These are phyloP conservation scores for Calonectria montana DNA, from an alignment of 2,329 filamentous ascomycete species.

Conservation along the genomic window DNA sequence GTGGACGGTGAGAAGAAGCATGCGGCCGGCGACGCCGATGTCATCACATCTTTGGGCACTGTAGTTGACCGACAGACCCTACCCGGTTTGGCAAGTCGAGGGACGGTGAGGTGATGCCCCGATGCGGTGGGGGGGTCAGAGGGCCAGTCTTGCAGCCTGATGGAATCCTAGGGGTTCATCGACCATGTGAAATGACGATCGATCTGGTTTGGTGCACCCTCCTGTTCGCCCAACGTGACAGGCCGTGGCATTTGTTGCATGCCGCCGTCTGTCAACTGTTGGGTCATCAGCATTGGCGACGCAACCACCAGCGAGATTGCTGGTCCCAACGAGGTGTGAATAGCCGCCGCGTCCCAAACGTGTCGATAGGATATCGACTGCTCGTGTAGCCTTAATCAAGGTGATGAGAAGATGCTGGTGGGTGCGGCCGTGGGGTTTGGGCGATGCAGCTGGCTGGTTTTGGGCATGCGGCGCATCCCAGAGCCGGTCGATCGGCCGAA, in stretches of 20 bases:
- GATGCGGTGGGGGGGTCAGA: slow-evolving; percentile 1
- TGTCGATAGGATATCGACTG: background rate
- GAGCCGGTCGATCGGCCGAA: slow-evolving; percentile 25
- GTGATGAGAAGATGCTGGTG: slow-evolving; percentile 3
- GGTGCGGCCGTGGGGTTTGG: slow-evolving; percentile 2
- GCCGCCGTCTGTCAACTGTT: slow-evolving; percentile 6
- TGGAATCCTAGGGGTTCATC: slow-evolving; percentile 14
- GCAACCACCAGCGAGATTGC: background rate
- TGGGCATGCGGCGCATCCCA: slow-evolving; percentile 6
- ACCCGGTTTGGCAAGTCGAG: slow-evolving; percentile 13
- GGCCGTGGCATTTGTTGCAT: background rate
- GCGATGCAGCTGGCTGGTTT: slow-evolving; percentile 16
- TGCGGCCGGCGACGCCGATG: slow-evolving; percentile 38
- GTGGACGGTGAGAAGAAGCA: slow-evolving; percentile 9
- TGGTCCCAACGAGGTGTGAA: background rate
- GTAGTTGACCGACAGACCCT: slow-evolving; percentile 9
- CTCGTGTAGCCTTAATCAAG: slow-evolving; percentile 7
- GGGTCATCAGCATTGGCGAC: slow-evolving; percentile 9
- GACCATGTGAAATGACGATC: slow-evolving; percentile 18
- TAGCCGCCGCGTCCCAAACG: background rate
- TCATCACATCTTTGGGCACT: slow-evolving; percentile 11
- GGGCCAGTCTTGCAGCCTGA: slow-evolving; percentile 7
- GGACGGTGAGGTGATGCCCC: background rate
- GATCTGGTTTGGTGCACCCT: slow-evolving; percentile 17
- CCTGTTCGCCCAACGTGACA: slow-evolving; percentile 10